These are phyloP conservation scores for Verticillium longisporum DNA, from an alignment of 2,329 filamentous ascomycete genomes.

Conservation along the genomic window DNA sequence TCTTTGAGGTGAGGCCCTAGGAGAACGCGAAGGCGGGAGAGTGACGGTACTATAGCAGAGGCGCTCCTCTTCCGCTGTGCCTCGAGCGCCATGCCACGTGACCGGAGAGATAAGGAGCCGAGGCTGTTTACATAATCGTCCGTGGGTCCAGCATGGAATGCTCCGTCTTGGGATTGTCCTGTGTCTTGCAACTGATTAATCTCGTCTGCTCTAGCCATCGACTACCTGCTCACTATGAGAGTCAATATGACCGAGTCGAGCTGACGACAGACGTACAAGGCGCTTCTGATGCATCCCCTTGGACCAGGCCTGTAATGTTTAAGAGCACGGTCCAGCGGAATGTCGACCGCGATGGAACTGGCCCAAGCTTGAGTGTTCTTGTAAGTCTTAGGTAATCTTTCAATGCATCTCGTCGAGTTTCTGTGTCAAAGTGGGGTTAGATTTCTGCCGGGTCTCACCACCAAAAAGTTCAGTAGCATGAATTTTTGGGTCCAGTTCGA, in stretches of 20 bases:
- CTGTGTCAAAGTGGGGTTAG: background rate
- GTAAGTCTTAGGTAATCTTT: background rate
- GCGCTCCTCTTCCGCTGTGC: background rate
- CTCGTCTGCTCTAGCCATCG: background rate
- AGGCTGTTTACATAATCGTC: background rate
- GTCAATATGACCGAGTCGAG: no score
- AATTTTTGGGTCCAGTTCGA: constrained; percentile 8
- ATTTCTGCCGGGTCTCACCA: constrained; percentile 11
- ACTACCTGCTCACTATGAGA: background rate
- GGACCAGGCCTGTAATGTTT: background rate
- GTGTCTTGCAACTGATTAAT: background rate
- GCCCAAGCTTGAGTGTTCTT: background rate
- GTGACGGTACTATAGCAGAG: background rate
- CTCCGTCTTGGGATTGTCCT: no score
- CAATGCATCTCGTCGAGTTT: no score
- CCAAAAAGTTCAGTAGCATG: constrained; percentile 13
- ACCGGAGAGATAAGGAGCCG: background rate
- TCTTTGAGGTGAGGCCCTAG: no score
- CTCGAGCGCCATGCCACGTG: background rate
- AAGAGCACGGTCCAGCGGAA: background rate
- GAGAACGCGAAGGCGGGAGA: background rate
- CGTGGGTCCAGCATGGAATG: no score
- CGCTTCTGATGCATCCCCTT: background rate
- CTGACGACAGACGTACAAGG: background rate
- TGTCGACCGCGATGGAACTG: background rate